Evolutionary conservation across 805 yeast genomes (phyloP), one percentile per base, ranked within the genome.

Genomic region (Metschnikowia colocasiae): DNA sequence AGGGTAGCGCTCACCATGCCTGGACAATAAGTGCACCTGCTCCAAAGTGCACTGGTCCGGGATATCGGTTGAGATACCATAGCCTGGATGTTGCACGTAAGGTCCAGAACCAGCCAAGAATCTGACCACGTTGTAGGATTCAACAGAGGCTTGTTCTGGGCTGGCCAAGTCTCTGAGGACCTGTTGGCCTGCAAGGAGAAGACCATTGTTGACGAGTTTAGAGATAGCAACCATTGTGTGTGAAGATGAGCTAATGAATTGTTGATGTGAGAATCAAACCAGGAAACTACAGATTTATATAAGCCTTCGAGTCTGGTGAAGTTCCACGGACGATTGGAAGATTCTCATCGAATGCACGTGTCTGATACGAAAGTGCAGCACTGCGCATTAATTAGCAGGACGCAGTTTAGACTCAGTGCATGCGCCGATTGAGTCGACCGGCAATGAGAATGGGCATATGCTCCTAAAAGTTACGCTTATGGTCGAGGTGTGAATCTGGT

Each of bases 1-100:
- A 6, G 75, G 89, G 58, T 73, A 85, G 53, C 95, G 71, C 62
- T 87, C 94, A 18, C 92, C 95, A 59, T 88, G 95, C 59, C 96
- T 76, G 55, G 82, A 81, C 43, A 85, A 65, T 19, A 85, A 65
- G 54, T 84, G 89, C 8, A 85, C 87, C 62, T 85, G 92, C 55
- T 79, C 79, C 46, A 82, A 69, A 5, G 63, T 57, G 62, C 87
- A 82, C 38, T 68, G 69, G 7, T 62, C 68, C n/a, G 85, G 83
- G 1, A 69, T 53, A 8, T 67, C 78, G 18, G 72, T 60, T 13
- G 76, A 64, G 33, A 82, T 73, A 2, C 85, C 86, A 55, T 62
- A 77, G 1, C 85, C 85, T 3, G 67, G 63, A 42, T 69, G 71
- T 44, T 74, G 73, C 30, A 76, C 64, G 54, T 77, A 81, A 6